These are phyloP conservation scores for Lavandula angustifolia DNA, from an alignment of 257 asterid species.

Conservation along the genomic window DNA sequence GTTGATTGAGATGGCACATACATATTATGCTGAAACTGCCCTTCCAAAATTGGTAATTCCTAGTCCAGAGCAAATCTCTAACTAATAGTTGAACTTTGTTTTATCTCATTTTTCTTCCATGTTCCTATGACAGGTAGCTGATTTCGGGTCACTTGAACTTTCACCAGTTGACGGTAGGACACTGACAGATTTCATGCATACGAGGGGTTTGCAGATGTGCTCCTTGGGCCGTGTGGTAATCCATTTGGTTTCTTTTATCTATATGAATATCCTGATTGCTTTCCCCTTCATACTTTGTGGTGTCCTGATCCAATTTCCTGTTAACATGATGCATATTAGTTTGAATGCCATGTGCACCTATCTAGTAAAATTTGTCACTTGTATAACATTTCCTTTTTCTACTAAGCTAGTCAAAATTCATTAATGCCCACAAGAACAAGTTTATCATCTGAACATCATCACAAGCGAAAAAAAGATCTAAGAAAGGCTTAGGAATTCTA, in stretches of 20 bases:
- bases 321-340: slow-evolving; percentile 13
- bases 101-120: slow-evolving; percentile 19
- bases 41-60: slow-evolving; percentile 70
- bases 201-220: slow-evolving; percentile 78
- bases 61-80: slow-evolving; percentile 21
- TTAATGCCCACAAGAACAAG: neutral
- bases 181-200: slow-evolving; percentile 82
- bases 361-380: neutral
- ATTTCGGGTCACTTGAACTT: slow-evolving; percentile 82
- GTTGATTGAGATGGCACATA: slow-evolving; percentile 74
- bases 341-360: slow-evolving; percentile 7
- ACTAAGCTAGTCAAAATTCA: neutral
- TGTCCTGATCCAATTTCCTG: slow-evolving; percentile 14
- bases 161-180: slow-evolving; percentile 91
- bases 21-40: slow-evolving; percentile 70
- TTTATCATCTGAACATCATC: neutral
- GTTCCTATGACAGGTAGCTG: slow-evolving; percentile 61
- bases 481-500: slow-evolving; percentile 6
- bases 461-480: neutral
- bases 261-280: slow-evolving; percentile 20
- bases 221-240: slow-evolving; percentile 81
- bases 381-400: neutral
- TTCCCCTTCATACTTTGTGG: slow-evolving; percentile 21
- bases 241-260: slow-evolving; percentile 22
- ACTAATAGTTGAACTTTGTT: slow-evolving; percentile 18